phyloP scores from a whole-genome alignment of 2,329 filamentous ascomycete species.

The Fulvia fulva region DNA sequence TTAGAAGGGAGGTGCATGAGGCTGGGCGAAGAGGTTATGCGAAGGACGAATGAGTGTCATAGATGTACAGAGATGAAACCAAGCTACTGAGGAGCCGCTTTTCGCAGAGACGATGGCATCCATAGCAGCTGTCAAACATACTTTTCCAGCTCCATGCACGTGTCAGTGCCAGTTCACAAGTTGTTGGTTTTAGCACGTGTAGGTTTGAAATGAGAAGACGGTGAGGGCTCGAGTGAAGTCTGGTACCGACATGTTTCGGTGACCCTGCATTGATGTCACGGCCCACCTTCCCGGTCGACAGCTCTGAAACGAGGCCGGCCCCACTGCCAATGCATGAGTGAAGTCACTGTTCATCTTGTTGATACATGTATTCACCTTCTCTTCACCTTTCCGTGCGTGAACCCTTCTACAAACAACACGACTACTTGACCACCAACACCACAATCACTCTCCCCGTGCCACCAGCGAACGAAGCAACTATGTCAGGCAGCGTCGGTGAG shows the following conservation, averaged over 20 bases:
- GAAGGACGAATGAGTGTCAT: neutral
- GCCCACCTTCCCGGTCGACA: neutral
- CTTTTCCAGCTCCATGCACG: neutral
- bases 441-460: neutral
- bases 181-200: neutral
- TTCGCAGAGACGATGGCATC: neutral
- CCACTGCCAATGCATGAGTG: neutral
- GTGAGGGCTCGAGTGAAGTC: neutral
- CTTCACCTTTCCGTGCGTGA: neutral
- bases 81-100: no score
- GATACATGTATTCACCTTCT: neutral
- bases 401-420: neutral
- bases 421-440: neutral
- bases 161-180: neutral
- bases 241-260: no score
- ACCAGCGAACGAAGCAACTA: neutral
- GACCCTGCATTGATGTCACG: neutral
- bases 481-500: conserved; percentile 2
- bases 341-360: neutral
- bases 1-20: conserved; percentile 68
- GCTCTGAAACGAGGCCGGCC: neutral
- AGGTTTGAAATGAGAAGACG: neutral
- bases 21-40: conserved; percentile 43
- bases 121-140: neutral
- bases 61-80: neutral